These are phyloP conservation scores for Penicillium lividum DNA, from an alignment of 495 filamentous ascomycete genomes.

Conservation along the genomic window DNA sequence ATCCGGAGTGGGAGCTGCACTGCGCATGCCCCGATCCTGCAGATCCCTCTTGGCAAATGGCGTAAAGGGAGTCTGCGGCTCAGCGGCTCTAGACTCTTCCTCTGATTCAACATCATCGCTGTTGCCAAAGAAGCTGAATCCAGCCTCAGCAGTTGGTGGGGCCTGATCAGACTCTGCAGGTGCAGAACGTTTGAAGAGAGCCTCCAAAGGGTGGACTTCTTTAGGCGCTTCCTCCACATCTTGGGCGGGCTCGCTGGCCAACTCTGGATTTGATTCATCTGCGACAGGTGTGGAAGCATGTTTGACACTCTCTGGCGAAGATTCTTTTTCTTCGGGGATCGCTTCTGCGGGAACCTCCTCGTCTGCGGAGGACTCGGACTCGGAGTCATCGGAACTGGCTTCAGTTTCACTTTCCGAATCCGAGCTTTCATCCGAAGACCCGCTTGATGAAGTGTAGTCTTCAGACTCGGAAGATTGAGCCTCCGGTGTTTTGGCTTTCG, in stretches of 20 bases:
- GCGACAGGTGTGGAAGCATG: slow-evolving; percentile 5
- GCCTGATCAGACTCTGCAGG: slow-evolving; percentile 37
- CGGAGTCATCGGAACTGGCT: slow-evolving; percentile 25
- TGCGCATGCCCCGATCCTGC: slow-evolving; percentile 68
- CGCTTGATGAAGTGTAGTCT: slow-evolving; percentile 51
- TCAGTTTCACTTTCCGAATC: slow-evolving; percentile 17
- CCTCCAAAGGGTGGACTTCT: slow-evolving; percentile 82
- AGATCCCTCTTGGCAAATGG: slow-evolving; percentile 79
- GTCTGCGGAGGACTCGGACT: slow-evolving; percentile 20
- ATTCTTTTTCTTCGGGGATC: slow-evolving; percentile 12
- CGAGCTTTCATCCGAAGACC: slow-evolving; percentile 35
- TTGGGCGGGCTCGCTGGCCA: slow-evolving; percentile 10
- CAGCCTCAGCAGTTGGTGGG: slow-evolving; percentile 47
- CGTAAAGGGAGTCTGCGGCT: slow-evolving; percentile 79
- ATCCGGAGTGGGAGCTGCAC: slow-evolving; percentile 92
- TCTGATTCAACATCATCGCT: slow-evolving; percentile 53
- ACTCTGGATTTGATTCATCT: slow-evolving; percentile 13
- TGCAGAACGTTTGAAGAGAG: slow-evolving; percentile 76
- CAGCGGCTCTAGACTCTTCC: slow-evolving; percentile 39
- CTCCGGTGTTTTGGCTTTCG: slow-evolving; percentile 15
- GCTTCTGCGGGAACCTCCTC: slow-evolving; percentile 12
- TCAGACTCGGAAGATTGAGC: slow-evolving; percentile 34
- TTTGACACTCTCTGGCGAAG: slow-evolving; percentile 10
- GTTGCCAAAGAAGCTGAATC: slow-evolving; percentile 64
- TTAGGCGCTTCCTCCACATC: slow-evolving; percentile 41